Percentiles rank a stretch among this genome's conserved stretches.
These are phyloP conservation scores for Hanseniaspora sp. DNA, from an alignment of 1,139 yeast genomes.

Conservation along the genomic window DNA sequence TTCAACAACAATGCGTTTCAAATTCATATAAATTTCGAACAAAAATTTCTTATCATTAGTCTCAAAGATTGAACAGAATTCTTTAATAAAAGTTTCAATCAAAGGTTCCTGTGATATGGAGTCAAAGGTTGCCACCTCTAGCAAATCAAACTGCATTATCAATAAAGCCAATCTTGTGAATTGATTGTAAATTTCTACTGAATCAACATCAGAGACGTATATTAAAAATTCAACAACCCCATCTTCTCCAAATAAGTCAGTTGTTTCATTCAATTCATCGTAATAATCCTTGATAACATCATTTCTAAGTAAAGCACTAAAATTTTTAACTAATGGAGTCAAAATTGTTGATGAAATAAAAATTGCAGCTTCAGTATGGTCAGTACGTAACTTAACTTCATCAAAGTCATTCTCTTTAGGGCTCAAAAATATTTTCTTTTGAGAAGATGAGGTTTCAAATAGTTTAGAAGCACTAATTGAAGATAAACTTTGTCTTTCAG, in stretches of 20 bases:
- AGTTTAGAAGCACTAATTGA: too few relatives aligned
- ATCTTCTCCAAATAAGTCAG: neutral
- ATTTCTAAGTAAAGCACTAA: too few relatives aligned
- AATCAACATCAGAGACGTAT: neutral
- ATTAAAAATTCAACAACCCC: neutral
- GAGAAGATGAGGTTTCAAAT: too few relatives aligned
- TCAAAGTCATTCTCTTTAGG: too few relatives aligned
- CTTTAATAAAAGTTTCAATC: neutral
- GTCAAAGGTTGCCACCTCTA: neutral
- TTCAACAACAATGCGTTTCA: neutral
- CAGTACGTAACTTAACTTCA: too few relatives aligned
- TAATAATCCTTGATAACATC: too few relatives aligned
- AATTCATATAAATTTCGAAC: neutral
- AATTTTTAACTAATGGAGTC: too few relatives aligned
- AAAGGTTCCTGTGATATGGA: neutral
- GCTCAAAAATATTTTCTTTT: too few relatives aligned
- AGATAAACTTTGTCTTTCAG: too few relatives aligned
- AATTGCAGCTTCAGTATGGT: too few relatives aligned
- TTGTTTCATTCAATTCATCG: neutral
- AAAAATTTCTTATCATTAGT: neutral
- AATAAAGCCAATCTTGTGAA: neutral
- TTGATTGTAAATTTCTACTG: neutral
- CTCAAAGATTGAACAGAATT: neutral
- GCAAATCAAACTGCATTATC: neutral
- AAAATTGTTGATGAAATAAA: too few relatives aligned